Percentiles rank a stretch among this genome's conserved stretches.
Evolutionary conservation across 1,139 yeast species (phyloP).

Genomic region (Kodamaea sp.): DNA sequence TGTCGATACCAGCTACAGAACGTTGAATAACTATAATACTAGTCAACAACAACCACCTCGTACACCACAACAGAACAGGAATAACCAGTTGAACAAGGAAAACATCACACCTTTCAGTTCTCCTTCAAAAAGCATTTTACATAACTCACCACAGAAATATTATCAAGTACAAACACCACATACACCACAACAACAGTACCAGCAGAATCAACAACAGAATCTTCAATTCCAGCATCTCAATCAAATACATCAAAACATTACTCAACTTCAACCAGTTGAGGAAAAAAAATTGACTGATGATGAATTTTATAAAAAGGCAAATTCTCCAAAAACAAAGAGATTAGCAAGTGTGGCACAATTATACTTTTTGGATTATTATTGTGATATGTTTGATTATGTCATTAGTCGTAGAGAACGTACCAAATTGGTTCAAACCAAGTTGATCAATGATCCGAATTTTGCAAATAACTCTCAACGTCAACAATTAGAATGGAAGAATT

Average conservation of each 20-base stretch:
- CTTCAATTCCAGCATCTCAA: slow-evolving; percentile 5
- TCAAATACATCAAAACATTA: slow-evolving; percentile 32
- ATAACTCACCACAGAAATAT: slow-evolving; percentile 28
- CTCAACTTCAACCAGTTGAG: slow-evolving; percentile 29
- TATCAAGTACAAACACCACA: slow-evolving; percentile 2
- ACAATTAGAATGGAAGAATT: slow-evolving; percentile 73
- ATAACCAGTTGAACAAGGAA: slow-evolving; percentile 35
- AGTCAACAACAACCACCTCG: slow-evolving; percentile 14
- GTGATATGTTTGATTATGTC: slow-evolving; percentile 93
- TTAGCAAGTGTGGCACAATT: slow-evolving; percentile 80
- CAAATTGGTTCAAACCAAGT: slow-evolving; percentile 57
- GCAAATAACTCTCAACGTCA: slow-evolving; percentile 41
- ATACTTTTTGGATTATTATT: slow-evolving; percentile 90
- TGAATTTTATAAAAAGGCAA: slow-evolving; percentile 58
- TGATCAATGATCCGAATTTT: slow-evolving; percentile 44
- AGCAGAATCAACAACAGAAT: slow-evolving; percentile 15
- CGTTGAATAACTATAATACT: slow-evolving; percentile 11
- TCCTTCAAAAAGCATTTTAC: slow-evolving; percentile 41
- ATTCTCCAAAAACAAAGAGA: slow-evolving; percentile 75
- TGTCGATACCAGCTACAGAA: slow-evolving; percentile 31
- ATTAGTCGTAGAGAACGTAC: slow-evolving; percentile 81
- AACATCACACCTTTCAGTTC: slow-evolving; percentile 44
- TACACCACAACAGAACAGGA: slow-evolving; percentile 13
- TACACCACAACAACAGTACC: slow-evolving; percentile 7
- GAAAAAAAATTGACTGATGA: slow-evolving; percentile 25